Conservation (phyloP, 495 filamentous ascomycete genomes). For the Aspergillus egyptiacus region DNA sequence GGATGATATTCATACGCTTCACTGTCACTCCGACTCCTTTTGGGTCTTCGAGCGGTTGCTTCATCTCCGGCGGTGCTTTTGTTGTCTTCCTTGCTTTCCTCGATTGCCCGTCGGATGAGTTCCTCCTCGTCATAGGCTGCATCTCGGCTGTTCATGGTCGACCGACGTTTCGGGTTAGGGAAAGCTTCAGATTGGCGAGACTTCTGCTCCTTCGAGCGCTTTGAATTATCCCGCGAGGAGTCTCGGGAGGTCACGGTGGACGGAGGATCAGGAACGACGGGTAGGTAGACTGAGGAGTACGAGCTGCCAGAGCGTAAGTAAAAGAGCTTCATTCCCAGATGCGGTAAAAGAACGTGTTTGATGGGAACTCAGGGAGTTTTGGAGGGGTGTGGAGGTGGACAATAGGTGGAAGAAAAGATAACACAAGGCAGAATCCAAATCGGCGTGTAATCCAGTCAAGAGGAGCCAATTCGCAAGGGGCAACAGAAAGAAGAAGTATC, state of each 20-base stretch:
- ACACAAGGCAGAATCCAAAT: background rate
- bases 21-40: conserved; percentile 83
- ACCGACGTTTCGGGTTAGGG: conserved; percentile 66
- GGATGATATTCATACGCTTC: conserved; percentile 66
- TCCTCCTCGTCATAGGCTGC: conserved; percentile 96
- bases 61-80: conserved; percentile 41
- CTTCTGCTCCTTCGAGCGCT: conserved; percentile 44
- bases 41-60: conserved; percentile 54
- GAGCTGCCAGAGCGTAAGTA: conserved; percentile 44
- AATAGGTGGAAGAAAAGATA: conserved; percentile 6
- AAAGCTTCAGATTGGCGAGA: conserved; percentile 41
- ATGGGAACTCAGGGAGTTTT: too few species aligned
- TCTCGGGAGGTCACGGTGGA: conserved; percentile 41
- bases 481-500: conserved; percentile 9
- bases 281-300: conserved; percentile 64
- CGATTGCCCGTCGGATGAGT: conserved; percentile 78
- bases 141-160: conserved; percentile 96
- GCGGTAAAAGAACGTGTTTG: background rate
- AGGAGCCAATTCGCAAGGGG: conserved; percentile 11
- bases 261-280: conserved; percentile 47
- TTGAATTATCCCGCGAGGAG: conserved; percentile 40
- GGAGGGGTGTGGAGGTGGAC: conserved; percentile 1
- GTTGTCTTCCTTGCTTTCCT: conserved; percentile 80
- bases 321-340: conserved; percentile 2
- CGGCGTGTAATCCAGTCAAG: background rate